Evolutionary conservation across 1,284 basidiomycete species (phyloP), one percentile per base, ranked within the genome.

Genomic region (Peniophora sp.): DNA sequence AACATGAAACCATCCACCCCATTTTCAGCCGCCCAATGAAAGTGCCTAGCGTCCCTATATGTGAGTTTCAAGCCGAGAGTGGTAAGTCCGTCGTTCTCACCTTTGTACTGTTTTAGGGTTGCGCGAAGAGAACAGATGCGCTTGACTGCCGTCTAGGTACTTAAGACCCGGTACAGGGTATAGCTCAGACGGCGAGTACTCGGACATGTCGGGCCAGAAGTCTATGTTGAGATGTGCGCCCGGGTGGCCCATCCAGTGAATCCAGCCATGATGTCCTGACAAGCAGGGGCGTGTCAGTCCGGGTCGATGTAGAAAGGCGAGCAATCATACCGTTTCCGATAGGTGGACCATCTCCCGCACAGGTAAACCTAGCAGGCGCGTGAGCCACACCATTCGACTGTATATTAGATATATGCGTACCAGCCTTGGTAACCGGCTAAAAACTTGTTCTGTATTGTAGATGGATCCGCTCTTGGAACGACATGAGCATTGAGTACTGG

Each of bases 341-440:
- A 12, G 81, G 79, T 48, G 75, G 70, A 3, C 85, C 84, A 57
- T 87, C 84, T 24, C 80, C 81, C 2, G 69, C 64, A 58, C 83
- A 86, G n/a, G 80, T 82, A 60, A 85, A 87, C 83, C 83, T 85
- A 57, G 23, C 37, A 12, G 32, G 52, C 36, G 41, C 23, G 50
- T 42, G 32, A n/a, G n/a, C 27, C 27, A 6, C 12, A 32, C 27
- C 12, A 12, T 5, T 32, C 27, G 12, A 5, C 5, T n/a, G 24
- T 18, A 50, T 45, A 17, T 24, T n/a, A 15, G 37, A 5, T 15
- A 64, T 62, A 39, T 51, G 27, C 83, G 52, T 61, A 87, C 88
- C 88, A 90, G 62, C 86, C 88, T 64, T 90, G 88, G 61, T 91
- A 90, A 23, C 88, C 88, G 0, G 89, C 85, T 20, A 91, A 66